Evolutionary conservation across 768 basidiomycete species (phyloP), one percentile per base, ranked within the genome.

Genomic region (Scleroderma bovista): DNA sequence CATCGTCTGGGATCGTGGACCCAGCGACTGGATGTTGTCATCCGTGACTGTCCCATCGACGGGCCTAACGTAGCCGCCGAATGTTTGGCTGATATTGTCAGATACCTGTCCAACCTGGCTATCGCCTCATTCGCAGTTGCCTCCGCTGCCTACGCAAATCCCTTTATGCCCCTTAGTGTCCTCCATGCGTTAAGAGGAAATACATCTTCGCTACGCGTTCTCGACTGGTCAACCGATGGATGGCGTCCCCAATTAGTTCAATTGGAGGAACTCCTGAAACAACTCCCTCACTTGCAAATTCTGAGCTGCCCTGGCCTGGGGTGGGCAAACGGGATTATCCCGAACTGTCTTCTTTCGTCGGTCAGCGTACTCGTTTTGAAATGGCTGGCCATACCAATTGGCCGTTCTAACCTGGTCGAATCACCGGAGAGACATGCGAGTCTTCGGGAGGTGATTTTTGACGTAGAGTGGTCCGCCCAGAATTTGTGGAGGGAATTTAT

Each of bases 11-110:
- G 65, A 9, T 55, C 52, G 23, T 58, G 55, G 37, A 60, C 59
- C 12, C 46, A 59, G 15, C 57, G 65, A 33, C 39, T 66, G 17
- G 65, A 67, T 42, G 47, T 66, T 13, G 57, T 49, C 26, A 51
- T 61, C 6, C 60, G 61, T 29, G 61, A 64, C 32, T 44, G 26
- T 3, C 6, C 33, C 3, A 8, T 40, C 2, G 31, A 44, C 7
- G 16, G 26, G 9, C 26, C 33, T 6, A 24, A 39, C 8, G 26
- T 22, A 10, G 57, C 59, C 4, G 44, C 43, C 2, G 40, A 54
- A 1, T 34, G 38, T 13, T 55, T 63, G 0, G 37, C 56, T 1
- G 11, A 51, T 8, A 32, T 60, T 24, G 53, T 65, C 41, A 19
- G 26, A 17, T 44, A 23, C 41, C 53, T 67, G 50, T 51, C 51